Evolutionary conservation across 2,329 filamentous ascomycete genomes (phyloP), one percentile per base, ranked within the genome.

Genomic region (Pseudopyricularia javanii): DNA sequence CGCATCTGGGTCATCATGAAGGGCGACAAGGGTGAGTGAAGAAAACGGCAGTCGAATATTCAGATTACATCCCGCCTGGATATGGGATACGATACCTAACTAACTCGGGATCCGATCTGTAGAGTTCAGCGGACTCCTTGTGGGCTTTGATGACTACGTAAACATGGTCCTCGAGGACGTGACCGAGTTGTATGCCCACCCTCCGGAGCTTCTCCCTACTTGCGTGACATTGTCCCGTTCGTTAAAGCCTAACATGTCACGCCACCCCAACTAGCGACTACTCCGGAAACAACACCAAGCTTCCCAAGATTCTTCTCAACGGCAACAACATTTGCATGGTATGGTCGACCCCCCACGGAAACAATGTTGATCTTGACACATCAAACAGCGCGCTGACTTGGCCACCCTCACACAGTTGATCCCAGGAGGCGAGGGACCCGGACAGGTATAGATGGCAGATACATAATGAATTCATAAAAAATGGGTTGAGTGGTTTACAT

Each of bases 301-400:
- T 98, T 40, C 80, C 90, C 51, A 97, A 97, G 76, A 95, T 98
- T 56, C 72, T 98, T 43, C 74, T 98, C 37, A 98, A 98, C 64
- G 93, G 93, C 54, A 98, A 98, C 73, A 97, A 97, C 64, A 89
- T 98, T 58, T 97, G 91, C 86, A 98, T 98, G 93, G 93, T 95
- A 78, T 45, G 15, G 4, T 30, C 45, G 4, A 28, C 22, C 40
- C 24, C 15, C 11, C 11, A 35, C 4, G 7, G 20, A 45, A 26
- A 45, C 40, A 7, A 11, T 7, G 14, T 11, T 28, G 26, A 17
- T 12, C 33, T 50, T n/a, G 14, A n/a, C 22, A 22, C 43, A 22
- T 9, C 12, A 24, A 45, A 26, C 22, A 5, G 12, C 24, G 12
- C 24, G 24, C 40, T 45, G 40, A 45, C 22, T 14, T 45, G 40